A percentile compares a stretch with the other conserved stretches of the same genome.
Evolutionary conservation across 208 protist genomes (phyloP).

Genomic region (Crithidia sp.): DNA sequence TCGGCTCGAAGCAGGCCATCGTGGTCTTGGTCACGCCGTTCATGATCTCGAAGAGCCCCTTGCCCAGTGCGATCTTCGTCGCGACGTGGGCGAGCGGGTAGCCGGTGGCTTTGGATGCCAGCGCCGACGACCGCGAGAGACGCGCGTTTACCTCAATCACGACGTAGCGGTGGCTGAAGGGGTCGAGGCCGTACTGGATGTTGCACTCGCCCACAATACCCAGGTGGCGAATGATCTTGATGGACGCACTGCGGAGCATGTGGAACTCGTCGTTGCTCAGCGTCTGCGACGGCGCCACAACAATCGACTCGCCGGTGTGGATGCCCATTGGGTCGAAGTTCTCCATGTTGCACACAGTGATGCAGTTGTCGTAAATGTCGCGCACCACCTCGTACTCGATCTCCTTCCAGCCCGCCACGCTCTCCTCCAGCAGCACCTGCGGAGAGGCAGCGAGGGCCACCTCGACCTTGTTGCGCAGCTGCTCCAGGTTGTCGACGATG

Average conservation of each 20-base stretch:
- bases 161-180: conserved; percentile 96
- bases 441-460: conserved; percentile 88
- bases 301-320: conserved; percentile 99
- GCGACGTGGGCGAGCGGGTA: conserved; percentile 99
- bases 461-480: conserved; percentile 81
- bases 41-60: conserved; percentile 92
- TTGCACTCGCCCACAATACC: conserved; percentile 99
- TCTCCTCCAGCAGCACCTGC: conserved; percentile 98
- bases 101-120: conserved; percentile 98
- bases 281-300: conserved; percentile 98
- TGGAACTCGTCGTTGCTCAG: conserved; percentile 98
- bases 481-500: conserved; percentile 92
- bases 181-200: conserved; percentile 99
- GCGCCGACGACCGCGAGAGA: conserved; percentile 96
- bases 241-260: conserved; percentile 95
- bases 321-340: conserved; percentile 98
- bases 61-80: conserved; percentile 97
- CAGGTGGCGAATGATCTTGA: conserved; percentile 96
- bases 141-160: conserved; percentile 99
- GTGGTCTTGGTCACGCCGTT: conserved; percentile 95
- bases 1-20: conserved; percentile 98
- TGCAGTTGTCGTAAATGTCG: conserved; percentile 99
- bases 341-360: conserved; percentile 99
- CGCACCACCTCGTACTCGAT: conserved; percentile 99
- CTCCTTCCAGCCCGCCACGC: conserved; percentile 99